Percentiles rank a stretch among this genome's conserved stretches.
Conservation (phyloP, 2,329 filamentous ascomycete species). For the Trichoderma simmonsii region DNA sequence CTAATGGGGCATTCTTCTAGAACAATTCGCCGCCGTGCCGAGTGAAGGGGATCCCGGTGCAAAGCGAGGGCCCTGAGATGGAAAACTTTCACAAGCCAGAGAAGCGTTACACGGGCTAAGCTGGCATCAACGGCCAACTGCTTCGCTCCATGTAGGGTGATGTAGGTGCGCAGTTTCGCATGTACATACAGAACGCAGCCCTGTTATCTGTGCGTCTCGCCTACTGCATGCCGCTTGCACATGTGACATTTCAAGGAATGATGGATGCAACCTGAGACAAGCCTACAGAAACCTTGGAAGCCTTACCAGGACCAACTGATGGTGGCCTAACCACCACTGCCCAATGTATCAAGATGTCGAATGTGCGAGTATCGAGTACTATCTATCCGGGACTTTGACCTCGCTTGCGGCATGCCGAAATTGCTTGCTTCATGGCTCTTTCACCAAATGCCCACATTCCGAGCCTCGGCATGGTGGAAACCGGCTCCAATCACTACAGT, state of each 20-base stretch:
- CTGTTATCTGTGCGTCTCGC: not conserved
- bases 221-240: not conserved
- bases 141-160: not conserved
- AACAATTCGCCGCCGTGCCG: not conserved
- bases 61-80: not conserved
- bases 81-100: not conserved
- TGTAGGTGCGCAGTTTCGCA: not conserved
- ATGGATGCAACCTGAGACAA: not conserved
- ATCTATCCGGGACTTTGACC: not conserved
- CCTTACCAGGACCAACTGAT: not conserved
- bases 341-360: not conserved
- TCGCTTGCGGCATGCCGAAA: not conserved
- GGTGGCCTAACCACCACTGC: not conserved
- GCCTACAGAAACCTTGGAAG: not conserved
- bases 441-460: not conserved
- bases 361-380: not conserved
- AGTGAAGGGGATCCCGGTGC: not conserved
- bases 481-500: not conserved
- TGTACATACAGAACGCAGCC: not conserved
- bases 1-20: slow-evolving; percentile 8
- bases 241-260: not conserved
- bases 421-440: not conserved
- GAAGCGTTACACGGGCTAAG: not conserved
- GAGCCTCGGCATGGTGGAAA: not conserved
- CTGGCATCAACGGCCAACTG: not conserved